phyloP scores from a whole-genome alignment of 768 basidiomycete species.

The Melanogaster broomeanus region DNA sequence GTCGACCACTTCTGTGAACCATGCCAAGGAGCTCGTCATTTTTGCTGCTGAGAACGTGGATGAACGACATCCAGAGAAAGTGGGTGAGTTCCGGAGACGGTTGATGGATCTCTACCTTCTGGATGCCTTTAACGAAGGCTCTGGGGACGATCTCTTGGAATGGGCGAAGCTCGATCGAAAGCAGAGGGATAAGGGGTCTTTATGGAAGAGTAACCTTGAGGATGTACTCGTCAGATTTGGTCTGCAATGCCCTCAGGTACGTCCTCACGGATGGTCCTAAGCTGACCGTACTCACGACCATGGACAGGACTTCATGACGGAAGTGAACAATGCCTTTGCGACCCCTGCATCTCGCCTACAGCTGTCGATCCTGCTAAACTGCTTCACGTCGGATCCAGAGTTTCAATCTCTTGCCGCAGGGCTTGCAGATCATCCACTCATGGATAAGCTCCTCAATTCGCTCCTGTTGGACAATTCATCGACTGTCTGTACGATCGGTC shows the following conservation, averaged over 20 bases:
- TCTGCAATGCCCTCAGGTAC: constrained; percentile 61
- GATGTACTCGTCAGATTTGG: constrained; percentile 71
- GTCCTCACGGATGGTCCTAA: constrained; percentile 29
- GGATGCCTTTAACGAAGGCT: constrained; percentile 75
- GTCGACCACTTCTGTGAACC: constrained; percentile 52
- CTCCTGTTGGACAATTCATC: constrained; percentile 76
- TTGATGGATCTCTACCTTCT: constrained; percentile 76
- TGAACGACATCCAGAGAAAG: constrained; percentile 46
- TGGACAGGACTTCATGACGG: constrained; percentile 66
- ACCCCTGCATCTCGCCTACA: constrained; percentile 66
- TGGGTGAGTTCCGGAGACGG: constrained; percentile 64
- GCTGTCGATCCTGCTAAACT: constrained; percentile 64
- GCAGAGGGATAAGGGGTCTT: constrained; percentile 56
- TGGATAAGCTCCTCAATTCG: constrained; percentile 64
- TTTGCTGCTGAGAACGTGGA: constrained; percentile 55
- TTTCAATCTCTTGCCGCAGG: constrained; percentile 52
- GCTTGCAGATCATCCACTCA: constrained; percentile 62
- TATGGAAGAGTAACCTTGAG: constrained; percentile 82
- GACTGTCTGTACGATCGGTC: constrained; percentile 62
- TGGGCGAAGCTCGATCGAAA: constrained; percentile 67
- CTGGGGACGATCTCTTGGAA: constrained; percentile 72
- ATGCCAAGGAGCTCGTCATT: constrained; percentile 74
- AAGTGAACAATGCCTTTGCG: constrained; percentile 63
- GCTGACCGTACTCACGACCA: neutral
- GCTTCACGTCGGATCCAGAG: constrained; percentile 54